phyloP scores from a whole-genome alignment of 2,329 filamentous ascomycete genomes.

The Colletotrichum endophyticum region DNA sequence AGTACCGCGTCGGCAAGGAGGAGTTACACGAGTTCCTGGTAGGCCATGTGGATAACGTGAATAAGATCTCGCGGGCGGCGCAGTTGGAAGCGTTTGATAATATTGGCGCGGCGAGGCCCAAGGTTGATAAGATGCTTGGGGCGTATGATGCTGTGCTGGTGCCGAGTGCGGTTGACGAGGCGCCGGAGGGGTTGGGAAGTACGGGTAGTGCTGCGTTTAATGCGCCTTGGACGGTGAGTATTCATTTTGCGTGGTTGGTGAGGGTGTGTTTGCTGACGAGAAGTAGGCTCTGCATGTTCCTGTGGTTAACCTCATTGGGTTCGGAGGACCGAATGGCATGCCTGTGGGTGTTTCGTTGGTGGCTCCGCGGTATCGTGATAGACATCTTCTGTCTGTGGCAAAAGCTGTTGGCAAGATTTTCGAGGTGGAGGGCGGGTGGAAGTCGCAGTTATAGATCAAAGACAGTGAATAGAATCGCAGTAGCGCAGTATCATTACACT shows the following conservation, averaged over 20 bases:
- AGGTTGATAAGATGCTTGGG: conserved; percentile 52
- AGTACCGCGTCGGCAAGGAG: conserved; percentile 53
- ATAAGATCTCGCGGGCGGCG: conserved; percentile 45
- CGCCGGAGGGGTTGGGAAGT: conserved; percentile 52
- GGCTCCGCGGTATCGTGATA: conserved; percentile 50
- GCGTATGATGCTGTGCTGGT: conserved; percentile 59
- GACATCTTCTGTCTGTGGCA: conserved; percentile 46
- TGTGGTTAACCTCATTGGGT: conserved; percentile 68
- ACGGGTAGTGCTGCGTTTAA: conserved; percentile 62
- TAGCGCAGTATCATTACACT: conserved; percentile 3
- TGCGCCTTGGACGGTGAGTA: conserved; percentile 55
- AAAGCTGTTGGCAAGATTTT: conserved; percentile 41
- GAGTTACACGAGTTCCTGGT: conserved; percentile 50
- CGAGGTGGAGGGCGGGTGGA: conserved; percentile 36
- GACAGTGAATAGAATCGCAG: neutral
- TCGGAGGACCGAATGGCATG: conserved; percentile 55
- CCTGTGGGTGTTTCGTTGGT: conserved; percentile 65
- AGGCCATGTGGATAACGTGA: conserved; percentile 55
- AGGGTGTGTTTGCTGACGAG: conserved; percentile 9
- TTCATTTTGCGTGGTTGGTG: conserved; percentile 16
- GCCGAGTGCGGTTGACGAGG: conserved; percentile 62
- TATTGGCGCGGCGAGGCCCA: conserved; percentile 53
- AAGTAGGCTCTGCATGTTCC: conserved; percentile 62
- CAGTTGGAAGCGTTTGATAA: conserved; percentile 59
- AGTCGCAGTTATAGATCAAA: neutral